Evolutionary conservation across 192 early-diverging fungal genomes (phyloP).

Genomic region (Oehlia diaphana): DNA sequence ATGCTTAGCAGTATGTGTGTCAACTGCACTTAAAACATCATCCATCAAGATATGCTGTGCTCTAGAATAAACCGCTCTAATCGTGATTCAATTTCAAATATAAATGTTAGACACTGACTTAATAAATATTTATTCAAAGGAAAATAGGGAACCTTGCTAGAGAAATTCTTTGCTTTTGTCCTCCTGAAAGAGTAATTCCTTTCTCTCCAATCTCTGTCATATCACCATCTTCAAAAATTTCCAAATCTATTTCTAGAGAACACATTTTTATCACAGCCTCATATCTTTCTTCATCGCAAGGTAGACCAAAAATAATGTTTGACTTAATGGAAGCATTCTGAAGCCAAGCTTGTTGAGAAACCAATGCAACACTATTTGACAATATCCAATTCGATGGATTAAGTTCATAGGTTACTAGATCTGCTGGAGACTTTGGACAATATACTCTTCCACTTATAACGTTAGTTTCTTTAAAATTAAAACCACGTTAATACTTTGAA

Average conservation of each 20-base stretch:
- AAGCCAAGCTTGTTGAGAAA: conserved; percentile 69
- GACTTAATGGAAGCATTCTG: conserved; percentile 51
- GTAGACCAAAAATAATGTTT: conserved; percentile 73
- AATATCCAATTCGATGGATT: conserved; percentile 44
- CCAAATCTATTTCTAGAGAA: conserved; percentile 80
- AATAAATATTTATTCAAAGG: conserved; percentile 39
- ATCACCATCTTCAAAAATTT: conserved; percentile 88
- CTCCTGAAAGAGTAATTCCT: conserved; percentile 89
- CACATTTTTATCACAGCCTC: conserved; percentile 72
- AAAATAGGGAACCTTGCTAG: conserved; percentile 67
- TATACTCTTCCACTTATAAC: conserved; percentile 41
- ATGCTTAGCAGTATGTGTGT: conserved; percentile 89
- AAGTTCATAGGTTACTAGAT: neutral
- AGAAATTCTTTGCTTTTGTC: conserved; percentile 78
- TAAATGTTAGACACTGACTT: conserved; percentile 11
- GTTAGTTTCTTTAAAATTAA: conserved; percentile 53
- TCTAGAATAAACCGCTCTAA: conserved; percentile 75
- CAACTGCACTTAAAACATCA: conserved; percentile 92
- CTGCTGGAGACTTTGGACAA: conserved; percentile 36
- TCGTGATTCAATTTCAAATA: neutral
- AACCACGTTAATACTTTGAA: too few species aligned
- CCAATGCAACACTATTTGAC: conserved; percentile 71
- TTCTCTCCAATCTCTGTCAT: conserved; percentile 89
- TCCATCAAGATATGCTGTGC: conserved; percentile 73
- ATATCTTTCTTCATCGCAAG: conserved; percentile 64